A percentile compares a stretch with the other conserved stretches of the same genome.
phyloP scores from a whole-genome alignment of 441 rosid species.

The Adansonia gregorii region DNA sequence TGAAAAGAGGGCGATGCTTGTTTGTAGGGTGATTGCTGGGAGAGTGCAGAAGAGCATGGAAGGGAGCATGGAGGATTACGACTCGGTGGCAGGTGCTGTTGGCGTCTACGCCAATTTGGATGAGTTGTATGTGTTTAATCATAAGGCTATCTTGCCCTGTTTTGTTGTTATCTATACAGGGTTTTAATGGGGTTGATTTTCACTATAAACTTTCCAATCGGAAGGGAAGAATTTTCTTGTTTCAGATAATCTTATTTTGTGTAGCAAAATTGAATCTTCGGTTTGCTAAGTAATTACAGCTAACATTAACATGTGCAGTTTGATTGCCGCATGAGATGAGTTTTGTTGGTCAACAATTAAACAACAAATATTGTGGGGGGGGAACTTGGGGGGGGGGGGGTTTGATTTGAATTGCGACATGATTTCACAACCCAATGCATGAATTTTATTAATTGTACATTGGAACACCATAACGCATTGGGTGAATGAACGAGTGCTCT shows the following conservation, averaged over 20 bases:
- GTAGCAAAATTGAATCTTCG: conserved; percentile 1
- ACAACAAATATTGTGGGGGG: too few relatives aligned
- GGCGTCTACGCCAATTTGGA: conserved; percentile 67
- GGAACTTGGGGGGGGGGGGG: too few relatives aligned
- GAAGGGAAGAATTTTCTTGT: not conserved
- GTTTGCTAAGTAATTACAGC: not conserved
- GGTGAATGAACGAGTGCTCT: too few relatives aligned
- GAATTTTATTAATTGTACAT: conserved; percentile 36
- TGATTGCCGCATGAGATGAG: too few relatives aligned
- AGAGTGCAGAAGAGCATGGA: conserved; percentile 61
- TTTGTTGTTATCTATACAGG: conserved; percentile 76
- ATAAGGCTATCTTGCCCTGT: conserved; percentile 74
- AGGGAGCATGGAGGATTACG: conserved; percentile 54
- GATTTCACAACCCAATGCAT: conserved; percentile 17
- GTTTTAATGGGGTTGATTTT: conserved; percentile 29
- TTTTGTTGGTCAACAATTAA: too few relatives aligned
- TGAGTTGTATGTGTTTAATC: conserved; percentile 65
- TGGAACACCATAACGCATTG: conserved; percentile 2
- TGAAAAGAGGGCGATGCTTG: conserved; percentile 71
- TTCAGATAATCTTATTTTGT: conserved; percentile 5
- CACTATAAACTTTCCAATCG: too few relatives aligned
- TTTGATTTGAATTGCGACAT: too few relatives aligned
- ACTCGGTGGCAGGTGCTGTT: conserved; percentile 54
- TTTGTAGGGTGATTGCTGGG: conserved; percentile 82
- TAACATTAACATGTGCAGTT: too few relatives aligned